phyloP scores from a whole-genome alignment of 2,329 filamentous ascomycete species.

The Xylaria sp. region DNA sequence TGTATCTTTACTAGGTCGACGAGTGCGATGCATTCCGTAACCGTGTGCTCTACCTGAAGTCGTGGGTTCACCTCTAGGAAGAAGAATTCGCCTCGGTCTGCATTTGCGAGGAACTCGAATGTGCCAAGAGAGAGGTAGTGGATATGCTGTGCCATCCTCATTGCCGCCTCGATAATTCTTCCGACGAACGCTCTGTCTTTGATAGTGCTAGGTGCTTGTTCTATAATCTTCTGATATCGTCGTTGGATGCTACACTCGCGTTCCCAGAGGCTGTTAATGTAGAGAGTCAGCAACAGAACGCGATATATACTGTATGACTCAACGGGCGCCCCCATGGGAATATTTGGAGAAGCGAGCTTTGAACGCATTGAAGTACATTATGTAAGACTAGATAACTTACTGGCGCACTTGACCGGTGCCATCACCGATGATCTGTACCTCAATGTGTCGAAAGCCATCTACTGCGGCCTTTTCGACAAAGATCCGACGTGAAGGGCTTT shows the following conservation, averaged over 20 bases:
- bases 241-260: slow-evolving; percentile 72
- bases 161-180: slow-evolving; percentile 57
- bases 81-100: slow-evolving; percentile 64
- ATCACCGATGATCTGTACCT: slow-evolving; percentile 62
- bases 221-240: slow-evolving; percentile 69
- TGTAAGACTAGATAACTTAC: neutral
- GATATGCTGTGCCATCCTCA: slow-evolving; percentile 56
- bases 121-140: slow-evolving; percentile 44
- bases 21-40: slow-evolving; percentile 61
- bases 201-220: slow-evolving; percentile 61
- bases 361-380: neutral
- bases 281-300: neutral
- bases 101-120: slow-evolving; percentile 67
- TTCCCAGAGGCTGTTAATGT: slow-evolving; percentile 56
- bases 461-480: slow-evolving; percentile 65
- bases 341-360: too few species aligned
- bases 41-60: slow-evolving; percentile 78
- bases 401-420: slow-evolving; percentile 62
- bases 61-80: slow-evolving; percentile 63
- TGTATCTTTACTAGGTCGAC: slow-evolving; percentile 27
- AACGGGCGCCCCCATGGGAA: neutral
- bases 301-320: neutral
- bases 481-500: slow-evolving; percentile 62
- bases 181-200: slow-evolving; percentile 51
- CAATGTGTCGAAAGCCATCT: slow-evolving; percentile 65